Conservation (phyloP, 176 grass and related monocot genomes). For the Otatea glauca region DNA sequence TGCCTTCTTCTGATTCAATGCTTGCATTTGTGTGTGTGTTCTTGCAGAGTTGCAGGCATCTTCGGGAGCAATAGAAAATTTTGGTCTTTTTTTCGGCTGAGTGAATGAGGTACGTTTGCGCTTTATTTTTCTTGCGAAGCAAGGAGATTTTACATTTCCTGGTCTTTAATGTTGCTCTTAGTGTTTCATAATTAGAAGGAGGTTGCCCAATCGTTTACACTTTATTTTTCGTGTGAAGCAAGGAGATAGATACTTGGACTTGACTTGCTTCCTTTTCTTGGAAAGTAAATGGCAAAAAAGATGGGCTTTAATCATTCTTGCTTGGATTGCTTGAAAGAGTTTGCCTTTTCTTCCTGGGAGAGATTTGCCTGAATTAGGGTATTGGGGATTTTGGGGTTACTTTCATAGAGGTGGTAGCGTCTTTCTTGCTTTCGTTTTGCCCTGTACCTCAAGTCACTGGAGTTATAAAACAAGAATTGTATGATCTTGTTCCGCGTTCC, state of each 20-base stretch:
- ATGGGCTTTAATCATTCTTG: neutral
- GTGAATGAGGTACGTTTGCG: neutral
- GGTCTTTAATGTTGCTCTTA: neutral
- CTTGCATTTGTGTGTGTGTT: neutral
- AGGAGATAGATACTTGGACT: constrained; percentile 2
- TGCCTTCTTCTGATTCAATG: neutral
- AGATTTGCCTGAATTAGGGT: neutral
- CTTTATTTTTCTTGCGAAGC: neutral
- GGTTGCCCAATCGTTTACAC: neutral
- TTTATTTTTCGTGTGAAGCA: constrained; percentile 47
- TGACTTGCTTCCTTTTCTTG: neutral
- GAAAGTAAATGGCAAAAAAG: neutral
- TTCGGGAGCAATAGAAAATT: neutral
- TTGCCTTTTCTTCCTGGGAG: constrained; percentile 17
- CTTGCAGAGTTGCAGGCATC: constrained; percentile 19
- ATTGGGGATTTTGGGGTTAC: neutral
- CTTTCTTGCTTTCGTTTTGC: constrained; percentile 8
- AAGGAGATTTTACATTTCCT: no score
- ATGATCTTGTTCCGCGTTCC: neutral
- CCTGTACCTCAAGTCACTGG: constrained; percentile 11
- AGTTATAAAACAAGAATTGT: constrained; percentile 5
- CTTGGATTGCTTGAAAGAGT: constrained; percentile 34
- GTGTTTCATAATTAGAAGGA: neutral
- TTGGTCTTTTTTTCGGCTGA: neutral
- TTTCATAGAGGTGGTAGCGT: constrained; percentile 23